Conservation (phyloP, 2,329 filamentous ascomycete species). For the Fusarium sp. region DNA sequence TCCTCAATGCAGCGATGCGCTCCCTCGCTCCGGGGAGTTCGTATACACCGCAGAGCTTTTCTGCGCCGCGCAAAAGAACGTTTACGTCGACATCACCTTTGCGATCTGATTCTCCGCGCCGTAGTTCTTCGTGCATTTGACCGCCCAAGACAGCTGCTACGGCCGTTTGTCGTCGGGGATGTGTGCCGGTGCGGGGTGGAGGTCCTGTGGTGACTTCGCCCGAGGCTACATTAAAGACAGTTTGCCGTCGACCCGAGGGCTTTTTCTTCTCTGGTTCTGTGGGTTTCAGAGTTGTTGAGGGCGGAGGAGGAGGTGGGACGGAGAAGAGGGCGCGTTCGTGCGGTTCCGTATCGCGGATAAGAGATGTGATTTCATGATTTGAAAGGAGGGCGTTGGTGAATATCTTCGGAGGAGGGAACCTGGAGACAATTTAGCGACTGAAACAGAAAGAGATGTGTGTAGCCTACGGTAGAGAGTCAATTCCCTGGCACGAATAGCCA, state of each 20-base stretch:
- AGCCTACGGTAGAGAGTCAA: constrained; percentile 77
- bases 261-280: constrained; percentile 53
- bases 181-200: constrained; percentile 58
- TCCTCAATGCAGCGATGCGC: constrained; percentile 77
- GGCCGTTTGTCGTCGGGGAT: constrained; percentile 78
- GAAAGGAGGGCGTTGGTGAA: constrained; percentile 94
- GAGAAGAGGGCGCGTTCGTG: constrained; percentile 97
- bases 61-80: constrained; percentile 83
- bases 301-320: constrained; percentile 76
- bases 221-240: constrained; percentile 72
- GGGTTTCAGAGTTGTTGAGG: constrained; percentile 48
- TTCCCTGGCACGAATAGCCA: constrained; percentile 77
- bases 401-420: constrained; percentile 90
- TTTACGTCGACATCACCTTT: constrained; percentile 86
- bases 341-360: constrained; percentile 94
- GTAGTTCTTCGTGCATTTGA: constrained; percentile 85
- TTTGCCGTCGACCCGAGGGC: constrained; percentile 63
- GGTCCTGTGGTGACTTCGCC: constrained; percentile 70
- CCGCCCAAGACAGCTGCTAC: constrained; percentile 90
- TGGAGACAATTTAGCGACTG: constrained; percentile 49
- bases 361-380: constrained; percentile 88
- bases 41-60: constrained; percentile 91
- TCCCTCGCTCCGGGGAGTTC: constrained; percentile 82
- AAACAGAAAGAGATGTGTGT: background rate
- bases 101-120: constrained; percentile 61